Evolutionary conservation across 1,139 yeast species (phyloP).

Genomic region (Sugiyamaella novakii): DNA sequence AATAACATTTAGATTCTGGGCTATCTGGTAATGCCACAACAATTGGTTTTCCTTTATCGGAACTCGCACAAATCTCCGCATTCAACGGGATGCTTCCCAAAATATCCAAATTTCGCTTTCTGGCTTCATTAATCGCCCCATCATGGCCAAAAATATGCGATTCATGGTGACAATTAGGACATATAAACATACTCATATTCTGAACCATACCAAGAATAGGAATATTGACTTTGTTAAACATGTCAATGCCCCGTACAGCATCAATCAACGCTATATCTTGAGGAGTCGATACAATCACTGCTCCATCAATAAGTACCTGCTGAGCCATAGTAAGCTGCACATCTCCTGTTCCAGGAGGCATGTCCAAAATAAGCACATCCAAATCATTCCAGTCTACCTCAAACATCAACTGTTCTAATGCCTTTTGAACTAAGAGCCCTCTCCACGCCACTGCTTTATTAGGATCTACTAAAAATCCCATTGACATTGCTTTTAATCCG

Average conservation of each 20-base stretch:
- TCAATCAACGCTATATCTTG: conserved; percentile 84
- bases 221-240: conserved; percentile 74
- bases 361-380: conserved; percentile 72
- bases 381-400: conserved; percentile 76
- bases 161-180: conserved; percentile 76
- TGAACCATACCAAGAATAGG: conserved; percentile 79
- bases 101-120: conserved; percentile 51
- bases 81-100: conserved; percentile 71
- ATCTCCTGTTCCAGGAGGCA: conserved; percentile 95
- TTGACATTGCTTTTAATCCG: conserved; percentile 84
- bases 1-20: conserved; percentile 33
- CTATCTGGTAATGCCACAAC: conserved; percentile 51
- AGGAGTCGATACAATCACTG: conserved; percentile 81
- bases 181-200: conserved; percentile 76
- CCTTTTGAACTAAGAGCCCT: conserved; percentile 86
- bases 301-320: conserved; percentile 74
- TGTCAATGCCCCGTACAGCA: conserved; percentile 76
- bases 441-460: conserved; percentile 86
- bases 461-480: conserved; percentile 73
- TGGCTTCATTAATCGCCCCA: conserved; percentile 64
- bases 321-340: conserved; percentile 82
- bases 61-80: conserved; percentile 59
- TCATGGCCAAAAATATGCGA: conserved; percentile 74
- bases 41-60: conserved; percentile 69
- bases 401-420: conserved; percentile 74